A percentile compares a stretch with the other conserved stretches of the same genome.
phyloP scores from a whole-genome alignment of 768 basidiomycete genomes.

The Russula lepida region DNA sequence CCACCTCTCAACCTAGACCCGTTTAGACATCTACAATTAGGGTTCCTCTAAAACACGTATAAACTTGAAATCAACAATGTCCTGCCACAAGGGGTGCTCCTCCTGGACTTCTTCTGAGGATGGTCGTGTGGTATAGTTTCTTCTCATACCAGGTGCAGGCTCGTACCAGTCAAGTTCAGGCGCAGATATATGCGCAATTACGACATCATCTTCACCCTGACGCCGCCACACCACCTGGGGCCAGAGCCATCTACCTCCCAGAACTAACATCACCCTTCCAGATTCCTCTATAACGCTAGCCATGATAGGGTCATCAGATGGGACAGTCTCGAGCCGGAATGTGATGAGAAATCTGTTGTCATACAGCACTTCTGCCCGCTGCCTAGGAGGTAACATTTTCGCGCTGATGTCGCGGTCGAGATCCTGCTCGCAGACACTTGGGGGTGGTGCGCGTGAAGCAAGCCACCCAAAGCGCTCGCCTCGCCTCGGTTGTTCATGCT shows the following conservation, averaged over 20 bases:
- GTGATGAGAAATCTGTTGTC: slow-evolving; percentile 57
- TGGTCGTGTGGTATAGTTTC: neutral
- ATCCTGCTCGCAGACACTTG: slow-evolving; percentile 21
- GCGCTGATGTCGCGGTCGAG: slow-evolving; percentile 36
- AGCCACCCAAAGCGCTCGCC: slow-evolving; percentile 47
- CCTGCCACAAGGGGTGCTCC: slow-evolving; percentile 1
- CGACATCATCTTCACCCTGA: slow-evolving; percentile 4
- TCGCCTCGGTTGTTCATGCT: neutral
- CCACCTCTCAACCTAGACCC: neutral
- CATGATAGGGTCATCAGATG: slow-evolving; percentile 29
- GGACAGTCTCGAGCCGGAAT: slow-evolving; percentile 39
- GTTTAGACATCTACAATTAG: slow-evolving; percentile 6
- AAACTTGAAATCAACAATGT: slow-evolving; percentile 14
- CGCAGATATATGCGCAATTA: slow-evolving; percentile 12
- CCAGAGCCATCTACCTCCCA: slow-evolving; percentile 39
- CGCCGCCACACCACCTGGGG: slow-evolving; percentile 34
- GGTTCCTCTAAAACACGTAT: slow-evolving; percentile 20
- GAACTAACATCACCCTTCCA: slow-evolving; percentile 29
- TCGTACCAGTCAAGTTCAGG: slow-evolving; percentile 18
- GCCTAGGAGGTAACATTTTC: slow-evolving; percentile 16
- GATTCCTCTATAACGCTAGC: slow-evolving; percentile 22
- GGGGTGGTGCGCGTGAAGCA: slow-evolving; percentile 48
- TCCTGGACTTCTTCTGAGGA: neutral
- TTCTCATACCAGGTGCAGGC: slow-evolving; percentile 3
- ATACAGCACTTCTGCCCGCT: slow-evolving; percentile 40